phyloP scores from a whole-genome alignment of 345 rosid genomes.

The Heritiera fomes region DNA sequence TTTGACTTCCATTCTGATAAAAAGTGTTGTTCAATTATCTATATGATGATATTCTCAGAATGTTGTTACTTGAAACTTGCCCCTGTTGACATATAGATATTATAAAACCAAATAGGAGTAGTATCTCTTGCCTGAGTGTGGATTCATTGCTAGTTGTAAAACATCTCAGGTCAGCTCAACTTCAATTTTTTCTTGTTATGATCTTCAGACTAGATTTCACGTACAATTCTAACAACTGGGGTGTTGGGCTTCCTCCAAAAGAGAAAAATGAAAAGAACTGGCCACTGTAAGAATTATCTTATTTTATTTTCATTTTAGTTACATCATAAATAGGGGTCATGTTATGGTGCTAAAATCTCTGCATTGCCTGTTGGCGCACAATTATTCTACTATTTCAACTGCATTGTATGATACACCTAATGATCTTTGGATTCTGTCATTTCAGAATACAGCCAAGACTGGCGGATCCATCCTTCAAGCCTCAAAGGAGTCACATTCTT shows the following conservation, averaged over 20 bases:
- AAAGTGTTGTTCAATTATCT: background rate
- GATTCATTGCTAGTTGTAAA: background rate
- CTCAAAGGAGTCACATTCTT: conserved; percentile 68
- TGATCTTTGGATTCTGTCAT: conserved; percentile 9
- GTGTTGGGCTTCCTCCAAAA: conserved; percentile 90
- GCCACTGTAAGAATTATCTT: conserved; percentile 63
- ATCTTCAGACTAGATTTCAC: conserved; percentile 77
- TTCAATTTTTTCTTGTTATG: conserved; percentile 14
- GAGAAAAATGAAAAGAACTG: conserved; percentile 79
- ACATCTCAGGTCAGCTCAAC: background rate
- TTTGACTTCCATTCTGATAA: background rate
- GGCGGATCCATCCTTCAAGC: conserved; percentile 84
- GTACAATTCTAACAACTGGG: conserved; percentile 85
- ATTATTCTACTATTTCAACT: conserved; percentile 1
- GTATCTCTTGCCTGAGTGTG: background rate
- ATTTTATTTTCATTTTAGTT: background rate
- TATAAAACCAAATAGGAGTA: background rate
- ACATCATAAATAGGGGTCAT: background rate
- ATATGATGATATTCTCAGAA: background rate
- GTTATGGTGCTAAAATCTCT: conserved; percentile 6
- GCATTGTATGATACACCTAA: background rate
- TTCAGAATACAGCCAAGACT: conserved; percentile 84
- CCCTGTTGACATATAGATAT: background rate
- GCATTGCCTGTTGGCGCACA: background rate
- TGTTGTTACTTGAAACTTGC: background rate